Conservation (phyloP, 257 asterid species). For the Osmanthus fragrans region DNA sequence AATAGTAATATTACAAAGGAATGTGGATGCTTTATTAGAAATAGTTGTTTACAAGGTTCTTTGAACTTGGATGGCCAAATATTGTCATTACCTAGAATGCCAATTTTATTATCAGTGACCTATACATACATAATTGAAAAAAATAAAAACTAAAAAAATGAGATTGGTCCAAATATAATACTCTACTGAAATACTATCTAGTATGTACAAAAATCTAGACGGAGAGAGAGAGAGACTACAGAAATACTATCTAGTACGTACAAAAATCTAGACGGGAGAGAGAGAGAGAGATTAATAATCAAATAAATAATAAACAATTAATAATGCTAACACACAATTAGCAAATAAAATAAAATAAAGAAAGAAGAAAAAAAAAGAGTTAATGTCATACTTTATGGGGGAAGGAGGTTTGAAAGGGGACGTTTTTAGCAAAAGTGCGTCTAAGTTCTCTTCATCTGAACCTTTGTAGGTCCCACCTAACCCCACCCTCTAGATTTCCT, state of each 20-base stretch:
- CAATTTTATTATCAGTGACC: not conserved
- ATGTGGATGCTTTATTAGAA: no score
- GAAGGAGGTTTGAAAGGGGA: slow-evolving; percentile 20
- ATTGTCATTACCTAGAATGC: not conserved
- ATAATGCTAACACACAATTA: no score
- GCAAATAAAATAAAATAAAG: not conserved
- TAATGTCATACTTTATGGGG: slow-evolving; percentile 15
- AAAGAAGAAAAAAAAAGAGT: not conserved
- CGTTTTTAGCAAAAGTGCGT: slow-evolving; percentile 57
- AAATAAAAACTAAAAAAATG: no score
- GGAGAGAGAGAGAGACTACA: no score
- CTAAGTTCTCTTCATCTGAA: slow-evolving; percentile 86
- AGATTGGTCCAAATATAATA: no score
- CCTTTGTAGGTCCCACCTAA: slow-evolving; percentile 44
- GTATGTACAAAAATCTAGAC: no score
- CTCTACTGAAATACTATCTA: no score
- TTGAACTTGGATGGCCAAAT: not conserved
- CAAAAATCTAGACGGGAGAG: no score
- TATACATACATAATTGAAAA: no score
- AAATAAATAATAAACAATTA: not conserved
- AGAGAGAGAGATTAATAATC: not conserved
- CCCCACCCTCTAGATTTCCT: slow-evolving; percentile 28
- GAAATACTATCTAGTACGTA: no score
- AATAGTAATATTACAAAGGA: no score
- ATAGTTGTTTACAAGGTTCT: not conserved